These are phyloP conservation scores for Catharanthus roseus DNA, from an alignment of 257 asterid species.

Conservation along the genomic window DNA sequence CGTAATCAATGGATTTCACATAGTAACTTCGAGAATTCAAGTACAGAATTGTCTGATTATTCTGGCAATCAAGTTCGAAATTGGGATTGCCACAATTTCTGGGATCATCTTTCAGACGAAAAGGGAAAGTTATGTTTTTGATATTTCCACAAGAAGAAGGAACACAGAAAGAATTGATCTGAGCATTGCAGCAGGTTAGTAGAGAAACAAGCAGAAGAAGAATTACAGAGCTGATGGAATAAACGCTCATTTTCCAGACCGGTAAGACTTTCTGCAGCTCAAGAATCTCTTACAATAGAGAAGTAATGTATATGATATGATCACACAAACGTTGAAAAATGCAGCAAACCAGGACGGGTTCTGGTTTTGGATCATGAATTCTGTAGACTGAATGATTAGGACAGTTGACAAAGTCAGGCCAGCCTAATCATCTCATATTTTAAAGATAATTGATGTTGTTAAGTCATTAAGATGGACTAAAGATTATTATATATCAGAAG, in stretches of 20 bases:
- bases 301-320: not conserved
- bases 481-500: not conserved
- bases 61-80: slow-evolving; percentile 42
- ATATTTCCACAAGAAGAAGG: slow-evolving; percentile 51
- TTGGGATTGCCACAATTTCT: slow-evolving; percentile 31
- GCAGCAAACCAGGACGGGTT: not conserved
- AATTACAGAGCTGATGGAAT: slow-evolving; percentile 12
- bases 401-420: not conserved
- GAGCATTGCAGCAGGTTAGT: slow-evolving; percentile 26
- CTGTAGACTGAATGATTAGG: not conserved
- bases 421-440: not conserved
- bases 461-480: not conserved
- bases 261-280: not conserved
- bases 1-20: slow-evolving; percentile 37
- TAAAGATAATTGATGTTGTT: not conserved
- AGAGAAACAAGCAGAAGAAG: slow-evolving; percentile 7
- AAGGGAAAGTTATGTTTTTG: slow-evolving; percentile 41
- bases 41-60: slow-evolving; percentile 26
- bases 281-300: not conserved
- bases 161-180: slow-evolving; percentile 26
- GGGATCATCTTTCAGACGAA: slow-evolving; percentile 41
- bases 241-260: not conserved
- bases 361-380: not conserved
- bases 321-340: not conserved
- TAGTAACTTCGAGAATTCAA: slow-evolving; percentile 24